Base-by-base conservation (phyloP, 768 basidiomycete species). In the Psilocybe azurescens region DNA sequence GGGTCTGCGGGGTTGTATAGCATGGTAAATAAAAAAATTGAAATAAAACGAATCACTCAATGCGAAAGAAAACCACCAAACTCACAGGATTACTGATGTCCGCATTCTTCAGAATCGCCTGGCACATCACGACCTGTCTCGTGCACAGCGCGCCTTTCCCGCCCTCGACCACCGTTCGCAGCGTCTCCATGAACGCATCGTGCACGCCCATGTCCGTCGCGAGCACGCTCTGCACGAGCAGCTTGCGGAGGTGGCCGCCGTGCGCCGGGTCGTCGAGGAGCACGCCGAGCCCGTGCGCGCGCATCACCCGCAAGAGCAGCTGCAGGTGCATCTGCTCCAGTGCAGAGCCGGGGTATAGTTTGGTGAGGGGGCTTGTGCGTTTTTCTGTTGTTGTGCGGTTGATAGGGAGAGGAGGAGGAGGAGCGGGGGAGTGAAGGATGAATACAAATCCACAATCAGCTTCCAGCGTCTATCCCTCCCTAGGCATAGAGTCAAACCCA, bases 71-170 rank as follows among this genome's bases (percentile, higher is more conserved):
- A 52, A 50, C 41, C 50, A 30, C 8, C 8, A 56, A 24, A 86
- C 95, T 66, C 73, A 97, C 95, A 14, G 97, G 97, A 74, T 99
- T 99, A 73, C 94, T 95, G 70, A 99, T 99, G 77, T 99, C 97
- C 16, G 97, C 95, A 70, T 96, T 97, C 76, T 99, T 99, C 73
- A 99, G 88, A 55, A 99, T 78, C 3, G 92, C 91, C 69, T 98
- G 95, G 72, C 94, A 97, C 24, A 95, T 74, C 56, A 97, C 75
- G 28, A 91, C 79, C 67, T 90, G 83, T 57, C 88, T 83, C 65
- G 77, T 71, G 55, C 77, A 76, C 48, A 84, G 68, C 9, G 81
- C 70, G 16, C 68, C 72, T 20, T 75, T 49, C 30, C 78, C 77
- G 20, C 81, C 83, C 3, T 74, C 69, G 41, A 89, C 74, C 28